Base-by-base conservation (phyloP, 257 asterid genomes). In the Penstemon davidsonii region DNA sequence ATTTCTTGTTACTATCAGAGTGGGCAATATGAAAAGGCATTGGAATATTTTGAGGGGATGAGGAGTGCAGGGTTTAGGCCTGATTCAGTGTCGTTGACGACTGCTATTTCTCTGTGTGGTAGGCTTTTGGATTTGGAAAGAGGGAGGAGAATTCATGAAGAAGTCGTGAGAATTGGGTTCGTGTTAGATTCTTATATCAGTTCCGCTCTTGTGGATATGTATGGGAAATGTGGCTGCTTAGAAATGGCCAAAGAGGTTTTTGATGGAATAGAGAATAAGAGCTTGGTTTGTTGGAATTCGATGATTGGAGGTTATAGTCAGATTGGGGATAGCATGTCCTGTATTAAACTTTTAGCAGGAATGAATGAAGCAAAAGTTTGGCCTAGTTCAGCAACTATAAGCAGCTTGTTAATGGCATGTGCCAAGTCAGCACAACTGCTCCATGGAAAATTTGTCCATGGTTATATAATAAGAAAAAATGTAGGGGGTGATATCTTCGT, bases 121-220 rank as follows among this genome's bases (percentile, higher is more conserved):
- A 82, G 90, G 82, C 80, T 84, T 57, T 63, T 70, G 76, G 81
- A 90, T 76, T 66, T 81, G 71, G 86, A 79, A 43, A 84, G 80
- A 72, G 97, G 97, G 58, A 68, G 41, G 67, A 71, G 44, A 53
- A 88, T 88, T 60, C 91, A 90, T 66, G 82, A 77, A 39, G 85
- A 87, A 15, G 76, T 87, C 60, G 62, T 67, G 39, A 73, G 75
- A 25, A 80, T 77, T 18, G 83, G 80, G 64, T 71, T 84, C 51
- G 74, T 39, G 4, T 70, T 74, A 75, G 97, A 90, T 74, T 76
- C 67, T 55, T 88, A 84, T 71, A 78, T 86, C 73, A 73, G 81
- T 70, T 68, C 92, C 60, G 84, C 96, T 54, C 96, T 90, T 65
- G 86, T 90, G 56, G 95, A 86, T 83, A 80, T 88, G 96, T 90